Percentiles rank a stretch among this genome's conserved stretches.
phyloP scores from a whole-genome alignment of 225 moss, liverwort and hornwort species.

The Physcomitrium patens region DNA sequence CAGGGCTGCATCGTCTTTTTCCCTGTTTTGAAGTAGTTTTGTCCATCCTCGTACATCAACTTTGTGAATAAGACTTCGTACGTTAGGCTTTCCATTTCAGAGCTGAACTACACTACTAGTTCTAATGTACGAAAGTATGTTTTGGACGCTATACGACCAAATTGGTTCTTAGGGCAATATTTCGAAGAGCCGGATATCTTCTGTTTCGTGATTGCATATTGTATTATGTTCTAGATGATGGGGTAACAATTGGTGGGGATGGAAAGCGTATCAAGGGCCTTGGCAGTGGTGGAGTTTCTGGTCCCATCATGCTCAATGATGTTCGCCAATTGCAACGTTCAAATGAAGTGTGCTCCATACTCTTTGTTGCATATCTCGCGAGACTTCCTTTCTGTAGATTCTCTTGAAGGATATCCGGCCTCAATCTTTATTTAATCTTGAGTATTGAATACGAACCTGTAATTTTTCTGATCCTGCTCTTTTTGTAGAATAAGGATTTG shows the following conservation, averaged over 20 bases:
- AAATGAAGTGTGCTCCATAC: slow-evolving; percentile 69
- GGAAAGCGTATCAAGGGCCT: slow-evolving; percentile 83
- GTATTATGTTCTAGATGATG: slow-evolving; percentile 48
- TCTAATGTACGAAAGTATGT: background rate
- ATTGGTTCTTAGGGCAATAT: background rate
- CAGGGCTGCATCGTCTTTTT: background rate
- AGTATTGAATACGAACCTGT: background rate
- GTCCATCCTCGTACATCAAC: background rate
- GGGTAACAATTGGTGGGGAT: slow-evolving; percentile 57
- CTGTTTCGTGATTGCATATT: slow-evolving; percentile 27
- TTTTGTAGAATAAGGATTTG: background rate
- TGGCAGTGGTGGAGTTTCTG: slow-evolving; percentile 61
- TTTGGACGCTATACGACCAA: background rate
- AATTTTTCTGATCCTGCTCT: slow-evolving; percentile 3
- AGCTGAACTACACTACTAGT: background rate
- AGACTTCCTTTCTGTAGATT: slow-evolving; percentile 1
- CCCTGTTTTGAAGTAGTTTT: background rate
- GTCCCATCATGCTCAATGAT: slow-evolving; percentile 90
- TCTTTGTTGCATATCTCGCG: slow-evolving; percentile 6
- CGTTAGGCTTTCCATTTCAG: background rate
- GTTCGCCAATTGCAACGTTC: slow-evolving; percentile 92
- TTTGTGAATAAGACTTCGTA: background rate
- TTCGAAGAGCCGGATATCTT: slow-evolving; percentile 2
- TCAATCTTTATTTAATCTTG: background rate
- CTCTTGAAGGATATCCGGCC: slow-evolving; percentile 3